These are phyloP conservation scores for Colletotrichum lentis DNA, from an alignment of 2,329 filamentous ascomycete genomes.

Conservation along the genomic window DNA sequence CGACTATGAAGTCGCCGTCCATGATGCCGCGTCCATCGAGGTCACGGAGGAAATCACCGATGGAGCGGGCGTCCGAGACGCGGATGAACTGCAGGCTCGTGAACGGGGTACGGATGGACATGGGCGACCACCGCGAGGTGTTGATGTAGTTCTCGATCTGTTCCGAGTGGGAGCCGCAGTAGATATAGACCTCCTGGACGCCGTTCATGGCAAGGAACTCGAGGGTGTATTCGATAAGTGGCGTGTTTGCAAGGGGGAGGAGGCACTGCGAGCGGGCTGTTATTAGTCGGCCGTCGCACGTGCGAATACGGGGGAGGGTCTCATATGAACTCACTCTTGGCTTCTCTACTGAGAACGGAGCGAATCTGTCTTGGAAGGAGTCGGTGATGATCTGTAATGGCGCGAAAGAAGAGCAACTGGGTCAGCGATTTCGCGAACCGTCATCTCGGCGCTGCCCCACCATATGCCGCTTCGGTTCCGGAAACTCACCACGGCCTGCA, in stretches of 20 bases:
- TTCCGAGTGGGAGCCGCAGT: constrained; percentile 86
- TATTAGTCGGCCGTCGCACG: constrained; percentile 39
- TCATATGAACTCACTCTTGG: constrained; percentile 73
- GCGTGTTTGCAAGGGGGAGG: constrained; percentile 89
- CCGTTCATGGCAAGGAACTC: constrained; percentile 95
- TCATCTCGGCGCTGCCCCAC: constrained; percentile 41
- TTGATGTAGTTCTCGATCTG: constrained; percentile 88
- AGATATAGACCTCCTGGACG: constrained; percentile 93
- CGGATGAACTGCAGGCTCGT: constrained; percentile 83
- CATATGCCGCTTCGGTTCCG: constrained; percentile 31
- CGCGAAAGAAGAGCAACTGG: constrained; percentile 8
- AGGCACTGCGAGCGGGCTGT: constrained; percentile 71
- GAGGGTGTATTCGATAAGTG: constrained; percentile 96
- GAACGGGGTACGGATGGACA: constrained; percentile 70
- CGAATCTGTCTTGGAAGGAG: constrained; percentile 91
- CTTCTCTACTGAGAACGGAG: constrained; percentile 85
- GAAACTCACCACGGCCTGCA: constrained; percentile 63
- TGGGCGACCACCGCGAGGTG: constrained; percentile 74
- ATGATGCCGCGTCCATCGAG: constrained; percentile 87
- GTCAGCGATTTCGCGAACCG: constrained; percentile 27
- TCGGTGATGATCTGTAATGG: constrained; percentile 80
- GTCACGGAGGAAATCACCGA: constrained; percentile 94
- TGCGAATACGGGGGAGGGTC: not conserved
- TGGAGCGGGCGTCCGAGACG: constrained; percentile 81
- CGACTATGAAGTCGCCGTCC: constrained; percentile 87